Evolutionary conservation across 768 basidiomycete species (phyloP), one percentile per base, ranked within the genome.

Genomic region (Inosperma sp.): DNA sequence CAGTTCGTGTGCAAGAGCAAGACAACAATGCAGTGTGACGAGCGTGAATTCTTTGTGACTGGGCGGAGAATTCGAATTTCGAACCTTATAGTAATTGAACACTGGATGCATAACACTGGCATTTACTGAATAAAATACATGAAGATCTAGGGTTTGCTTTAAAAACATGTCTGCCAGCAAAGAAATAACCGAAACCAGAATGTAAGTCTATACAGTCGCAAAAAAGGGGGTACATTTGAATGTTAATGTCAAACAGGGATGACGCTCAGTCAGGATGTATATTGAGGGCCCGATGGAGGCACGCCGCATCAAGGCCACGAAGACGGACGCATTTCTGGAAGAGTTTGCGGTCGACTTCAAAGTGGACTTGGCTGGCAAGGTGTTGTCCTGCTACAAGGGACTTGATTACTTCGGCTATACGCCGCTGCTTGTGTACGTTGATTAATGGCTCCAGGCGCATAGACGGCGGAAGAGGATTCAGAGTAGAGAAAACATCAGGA

Each of bases 351-450:
- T 92, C 88, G 29, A 84, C 69, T 23, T 79, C 75, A 56, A 80
- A 84, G 31, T 86, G 79, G 23, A 89, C 75, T 22, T 79, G 79
- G 51, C 83, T 82, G 2, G 90, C 86, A 8, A 90, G 77, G 59
- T 92, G 90, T 62, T 92, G 90, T 2, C 88, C 87, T 8, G 84
- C 82, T 7, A 92, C 87, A 48, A 92, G 69, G 6, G 80, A 77
- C 64, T 90, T 89, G 70, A 92, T 87, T 34, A 88, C 83, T 13
- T 78, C 79, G 8, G 90, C 88, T 46, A 89, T 86, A 57, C 84
- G 69, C 29, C 90, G 81, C 62, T 93, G 90, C 67, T 93, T 92
- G 67, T 92, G 88, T 5, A 93, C 84, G 62, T 91, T 93, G 69
- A 93, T 88, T 51, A 93, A 67, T 3, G 90, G 88, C 59, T 92